A percentile compares a stretch with the other conserved stretches of the same genome.
These are phyloP conservation scores for Metschnikowia proteae DNA, from an alignment of 805 yeast species.

Conservation along the genomic window DNA sequence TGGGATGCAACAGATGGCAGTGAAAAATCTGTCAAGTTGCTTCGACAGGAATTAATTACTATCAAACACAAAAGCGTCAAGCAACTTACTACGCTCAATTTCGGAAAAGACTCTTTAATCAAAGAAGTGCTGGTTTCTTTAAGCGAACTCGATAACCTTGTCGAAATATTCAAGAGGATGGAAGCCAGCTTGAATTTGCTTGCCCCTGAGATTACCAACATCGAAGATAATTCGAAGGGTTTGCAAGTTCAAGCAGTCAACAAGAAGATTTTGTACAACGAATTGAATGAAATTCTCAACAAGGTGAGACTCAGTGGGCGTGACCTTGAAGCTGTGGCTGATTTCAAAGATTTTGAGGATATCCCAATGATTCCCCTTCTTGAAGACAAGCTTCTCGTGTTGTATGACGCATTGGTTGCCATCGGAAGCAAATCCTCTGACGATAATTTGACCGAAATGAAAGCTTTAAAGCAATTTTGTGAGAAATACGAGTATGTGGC, in stretches of 20 bases:
- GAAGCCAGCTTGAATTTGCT: constrained; percentile 40
- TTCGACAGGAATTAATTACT: constrained; percentile 55
- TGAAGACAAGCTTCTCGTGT: constrained; percentile 53
- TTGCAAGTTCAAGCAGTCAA: constrained; percentile 80
- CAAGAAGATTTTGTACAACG: constrained; percentile 69
- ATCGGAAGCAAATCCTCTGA: constrained; percentile 44
- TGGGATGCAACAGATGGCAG: constrained; percentile 74
- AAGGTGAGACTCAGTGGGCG: constrained; percentile 64
- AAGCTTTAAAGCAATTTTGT: constrained; percentile 66
- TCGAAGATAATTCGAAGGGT: constrained; percentile 76
- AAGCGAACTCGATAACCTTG: constrained; percentile 35
- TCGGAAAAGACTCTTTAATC: constrained; percentile 29
- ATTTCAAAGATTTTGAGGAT: constrained; percentile 48
- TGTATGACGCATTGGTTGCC: constrained; percentile 63
- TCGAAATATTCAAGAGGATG: constrained; percentile 37
- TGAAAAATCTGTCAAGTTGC: constrained; percentile 50
- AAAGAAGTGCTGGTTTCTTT: constrained; percentile 33
- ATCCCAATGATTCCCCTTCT: constrained; percentile 39
- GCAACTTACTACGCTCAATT: constrained; percentile 36
- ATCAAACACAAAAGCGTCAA: constrained; percentile 62
- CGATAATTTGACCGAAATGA: constrained; percentile 57
- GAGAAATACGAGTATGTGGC: constrained; percentile 56
- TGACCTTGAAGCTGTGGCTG: constrained; percentile 46
- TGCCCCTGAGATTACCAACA: constrained; percentile 61
- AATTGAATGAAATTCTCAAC: constrained; percentile 61